phyloP scores from a whole-genome alignment of 2,329 filamentous ascomycete genomes.

The Tolypocladium endophyticum region DNA sequence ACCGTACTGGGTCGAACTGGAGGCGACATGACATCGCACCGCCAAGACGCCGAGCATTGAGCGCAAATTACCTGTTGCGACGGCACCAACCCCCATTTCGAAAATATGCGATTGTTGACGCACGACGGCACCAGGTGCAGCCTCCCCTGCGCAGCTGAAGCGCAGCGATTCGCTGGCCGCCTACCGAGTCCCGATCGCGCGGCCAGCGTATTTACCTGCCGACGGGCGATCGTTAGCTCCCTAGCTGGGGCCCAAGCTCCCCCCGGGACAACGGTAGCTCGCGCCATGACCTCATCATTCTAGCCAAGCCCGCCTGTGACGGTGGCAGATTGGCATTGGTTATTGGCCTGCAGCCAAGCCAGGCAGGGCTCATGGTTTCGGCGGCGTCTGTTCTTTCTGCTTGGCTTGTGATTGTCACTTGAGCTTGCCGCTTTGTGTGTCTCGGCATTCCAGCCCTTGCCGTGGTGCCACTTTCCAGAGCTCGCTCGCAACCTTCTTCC shows the following conservation, averaged over 20 bases:
- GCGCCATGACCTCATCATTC: constrained; percentile 2
- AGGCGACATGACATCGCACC: background rate
- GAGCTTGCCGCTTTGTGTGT: background rate
- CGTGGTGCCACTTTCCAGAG: background rate
- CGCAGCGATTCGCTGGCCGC: background rate
- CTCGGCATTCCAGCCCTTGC: background rate
- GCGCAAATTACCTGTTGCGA: background rate
- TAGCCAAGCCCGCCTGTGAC: background rate
- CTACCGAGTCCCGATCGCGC: background rate
- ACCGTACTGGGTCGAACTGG: background rate
- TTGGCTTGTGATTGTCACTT: background rate
- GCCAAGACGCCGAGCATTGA: background rate
- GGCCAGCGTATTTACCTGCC: background rate
- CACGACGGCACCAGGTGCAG: too few species aligned
- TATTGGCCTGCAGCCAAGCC: background rate
- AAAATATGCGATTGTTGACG: background rate
- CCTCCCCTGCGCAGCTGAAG: background rate
- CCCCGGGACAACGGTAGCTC: background rate
- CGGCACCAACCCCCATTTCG: background rate
- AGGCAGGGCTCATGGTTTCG: background rate
- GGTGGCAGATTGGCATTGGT: background rate
- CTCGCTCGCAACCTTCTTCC: background rate
- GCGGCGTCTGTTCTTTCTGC: background rate
- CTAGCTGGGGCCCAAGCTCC: background rate
- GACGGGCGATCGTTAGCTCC: background rate